These are phyloP conservation scores for Coprinopsis cinerea DNA, from an alignment of 768 basidiomycete species.

Conservation along the genomic window DNA sequence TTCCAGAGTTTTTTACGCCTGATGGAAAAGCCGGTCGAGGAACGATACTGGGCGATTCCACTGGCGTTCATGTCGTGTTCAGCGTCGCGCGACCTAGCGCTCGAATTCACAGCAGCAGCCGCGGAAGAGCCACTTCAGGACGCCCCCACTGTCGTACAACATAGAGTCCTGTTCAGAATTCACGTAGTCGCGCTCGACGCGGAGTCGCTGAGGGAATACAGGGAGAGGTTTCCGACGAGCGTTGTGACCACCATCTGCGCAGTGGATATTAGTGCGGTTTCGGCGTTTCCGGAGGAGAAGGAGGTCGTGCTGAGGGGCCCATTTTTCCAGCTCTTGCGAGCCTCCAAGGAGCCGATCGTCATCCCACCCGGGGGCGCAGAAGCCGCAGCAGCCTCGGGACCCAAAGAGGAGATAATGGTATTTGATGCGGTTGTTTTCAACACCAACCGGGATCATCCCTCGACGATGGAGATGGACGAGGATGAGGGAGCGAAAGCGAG, in stretches of 20 bases:
- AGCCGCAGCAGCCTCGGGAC: no score
- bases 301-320: constrained; percentile 20
- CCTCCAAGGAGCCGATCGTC: constrained; percentile 11
- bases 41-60: constrained; percentile 20
- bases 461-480: constrained; percentile 20
- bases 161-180: constrained; percentile 17
- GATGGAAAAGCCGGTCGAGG: constrained; percentile 15
- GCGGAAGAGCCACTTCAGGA: constrained; percentile 8
- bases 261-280: constrained; percentile 17
- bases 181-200: constrained; percentile 15
- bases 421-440: constrained; percentile 19
- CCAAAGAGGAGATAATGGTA: constrained; percentile 3
- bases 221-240: constrained; percentile 14
- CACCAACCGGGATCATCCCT: constrained; percentile 19
- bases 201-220: constrained; percentile 14
- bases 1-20: constrained; percentile 15
- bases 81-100: constrained; percentile 12
- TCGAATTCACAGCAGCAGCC: constrained; percentile 6
- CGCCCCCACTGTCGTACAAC: not conserved
- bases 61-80: constrained; percentile 18
- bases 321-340: constrained; percentile 18
- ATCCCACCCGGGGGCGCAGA: not conserved
- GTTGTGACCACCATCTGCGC: constrained; percentile 19
- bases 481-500: constrained; percentile 15
- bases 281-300: constrained; percentile 16